Percentiles rank a stretch among this genome's conserved stretches.
These are phyloP conservation scores for Solanum chaucha DNA, from an alignment of 257 asterid genomes.

Conservation along the genomic window DNA sequence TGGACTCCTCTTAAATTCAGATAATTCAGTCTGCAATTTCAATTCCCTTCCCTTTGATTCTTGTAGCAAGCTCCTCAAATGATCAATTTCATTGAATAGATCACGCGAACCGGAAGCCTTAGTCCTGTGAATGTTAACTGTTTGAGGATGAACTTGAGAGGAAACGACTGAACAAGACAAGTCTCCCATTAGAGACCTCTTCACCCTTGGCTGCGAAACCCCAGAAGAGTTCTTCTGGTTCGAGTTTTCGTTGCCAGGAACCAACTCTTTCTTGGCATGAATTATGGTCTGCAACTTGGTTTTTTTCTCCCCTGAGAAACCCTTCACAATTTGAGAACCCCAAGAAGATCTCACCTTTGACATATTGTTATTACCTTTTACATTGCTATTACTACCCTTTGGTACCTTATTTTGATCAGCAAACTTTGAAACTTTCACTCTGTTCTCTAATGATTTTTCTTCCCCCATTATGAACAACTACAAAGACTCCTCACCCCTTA, in stretches of 20 bases:
- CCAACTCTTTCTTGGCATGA: slow-evolving; percentile 43
- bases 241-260: slow-evolving; percentile 15
- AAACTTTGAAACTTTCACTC: slow-evolving; percentile 45
- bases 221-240: slow-evolving; percentile 33
- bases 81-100: slow-evolving; percentile 74
- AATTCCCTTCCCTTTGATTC: slow-evolving; percentile 79
- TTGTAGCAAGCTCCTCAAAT: slow-evolving; percentile 67
- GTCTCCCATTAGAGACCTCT: slow-evolving; percentile 75
- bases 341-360: slow-evolving; percentile 71
- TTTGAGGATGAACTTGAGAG: slow-evolving; percentile 70
- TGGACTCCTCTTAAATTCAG: slow-evolving; percentile 37
- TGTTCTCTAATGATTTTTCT: slow-evolving; percentile 41
- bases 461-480: slow-evolving; percentile 43
- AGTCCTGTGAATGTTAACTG: slow-evolving; percentile 19
- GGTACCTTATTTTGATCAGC: slow-evolving; percentile 60
- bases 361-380: slow-evolving; percentile 37
- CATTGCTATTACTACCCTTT: slow-evolving; percentile 24
- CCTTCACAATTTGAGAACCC: slow-evolving; percentile 82
- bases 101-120: slow-evolving; percentile 47
- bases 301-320: slow-evolving; percentile 75
- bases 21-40: slow-evolving; percentile 55
- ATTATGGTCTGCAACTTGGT: slow-evolving; percentile 42
- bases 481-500: not conserved
- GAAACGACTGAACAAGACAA: slow-evolving; percentile 60
- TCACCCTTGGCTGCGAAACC: slow-evolving; percentile 43